Conservation (phyloP, 2,329 filamentous ascomycete genomes). For the Aspergillus sp. region DNA sequence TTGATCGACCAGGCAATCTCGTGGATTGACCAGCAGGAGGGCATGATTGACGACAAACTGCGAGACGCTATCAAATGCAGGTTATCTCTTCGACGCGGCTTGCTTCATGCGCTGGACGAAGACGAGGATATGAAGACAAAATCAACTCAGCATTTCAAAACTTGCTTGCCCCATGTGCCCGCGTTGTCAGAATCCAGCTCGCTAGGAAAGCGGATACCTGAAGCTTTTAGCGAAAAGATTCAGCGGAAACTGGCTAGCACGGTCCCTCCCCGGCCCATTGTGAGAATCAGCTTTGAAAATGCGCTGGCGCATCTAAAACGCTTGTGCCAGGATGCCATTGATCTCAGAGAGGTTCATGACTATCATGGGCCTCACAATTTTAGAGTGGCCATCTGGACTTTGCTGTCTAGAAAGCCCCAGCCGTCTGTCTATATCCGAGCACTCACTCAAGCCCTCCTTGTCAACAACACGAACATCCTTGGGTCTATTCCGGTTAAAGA, state of each 20-base stretch:
- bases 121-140: conserved; percentile 25
- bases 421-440: conserved; percentile 79
- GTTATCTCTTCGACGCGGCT: conserved; percentile 56
- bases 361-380: conserved; percentile 64
- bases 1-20: conserved; percentile 51
- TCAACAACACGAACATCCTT: conserved; percentile 63
- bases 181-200: conserved; percentile 54
- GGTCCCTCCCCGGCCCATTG: conserved; percentile 84
- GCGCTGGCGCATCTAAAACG: conserved; percentile 63
- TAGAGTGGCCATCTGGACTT: conserved; percentile 64
- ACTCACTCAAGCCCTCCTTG: conserved; percentile 68
- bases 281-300: conserved; percentile 65
- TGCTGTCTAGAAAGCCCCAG: conserved; percentile 72
- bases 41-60: conserved; percentile 29
- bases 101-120: conserved; percentile 36
- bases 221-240: conserved; percentile 83
- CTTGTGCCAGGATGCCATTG: conserved; percentile 64
- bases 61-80: conserved; percentile 56
- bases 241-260: conserved; percentile 90
- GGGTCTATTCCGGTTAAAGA: conserved; percentile 63
- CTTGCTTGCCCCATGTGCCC: conserved; percentile 42
- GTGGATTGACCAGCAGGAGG: conserved; percentile 39
- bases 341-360: conserved; percentile 60
- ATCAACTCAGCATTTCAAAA: conserved; percentile 21
- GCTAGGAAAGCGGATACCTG: conserved; percentile 59